Percentiles rank a stretch among this genome's conserved stretches.
Conservation (phyloP, 441 rosid species). For the Kokia cookei region DNA sequence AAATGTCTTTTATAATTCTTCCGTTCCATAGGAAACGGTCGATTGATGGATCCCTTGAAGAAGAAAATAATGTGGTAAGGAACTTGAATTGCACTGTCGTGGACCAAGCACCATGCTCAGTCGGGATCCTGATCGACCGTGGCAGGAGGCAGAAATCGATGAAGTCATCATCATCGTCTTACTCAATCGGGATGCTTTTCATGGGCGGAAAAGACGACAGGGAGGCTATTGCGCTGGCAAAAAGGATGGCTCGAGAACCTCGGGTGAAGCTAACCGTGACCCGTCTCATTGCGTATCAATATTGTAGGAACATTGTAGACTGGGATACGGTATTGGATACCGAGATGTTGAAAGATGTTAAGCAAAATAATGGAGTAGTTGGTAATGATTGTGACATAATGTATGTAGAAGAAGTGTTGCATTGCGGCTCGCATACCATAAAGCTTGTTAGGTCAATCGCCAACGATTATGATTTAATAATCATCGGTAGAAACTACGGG, state of each 20-base stretch:
- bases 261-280: slow-evolving; percentile 23
- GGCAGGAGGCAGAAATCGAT: neutral
- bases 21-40: slow-evolving; percentile 40
- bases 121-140: slow-evolving; percentile 22
- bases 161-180: neutral
- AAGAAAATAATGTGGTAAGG: slow-evolving; percentile 14
- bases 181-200: slow-evolving; percentile 21
- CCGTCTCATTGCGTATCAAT: slow-evolving; percentile 13
- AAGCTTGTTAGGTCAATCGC: slow-evolving; percentile 22
- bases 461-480: slow-evolving; percentile 19
- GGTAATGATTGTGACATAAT: slow-evolving; percentile 1
- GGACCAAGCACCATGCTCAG: slow-evolving; percentile 35
- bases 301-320: slow-evolving; percentile 1
- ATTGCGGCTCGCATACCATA: slow-evolving; percentile 25
- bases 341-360: slow-evolving; percentile 18
- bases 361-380: neutral
- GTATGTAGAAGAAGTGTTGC: slow-evolving; percentile 20
- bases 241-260: slow-evolving; percentile 26
- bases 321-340: slow-evolving; percentile 28
- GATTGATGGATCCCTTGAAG: slow-evolving; percentile 19
- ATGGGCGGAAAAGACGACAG: slow-evolving; percentile 40
- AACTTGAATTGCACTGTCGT: slow-evolving; percentile 23
- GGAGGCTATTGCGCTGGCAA: slow-evolving; percentile 34
- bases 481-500: slow-evolving; percentile 30
- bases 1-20: slow-evolving; percentile 22